phyloP scores from a whole-genome alignment of 495 filamentous ascomycete genomes.

The Rhizodiscina lignyota region DNA sequence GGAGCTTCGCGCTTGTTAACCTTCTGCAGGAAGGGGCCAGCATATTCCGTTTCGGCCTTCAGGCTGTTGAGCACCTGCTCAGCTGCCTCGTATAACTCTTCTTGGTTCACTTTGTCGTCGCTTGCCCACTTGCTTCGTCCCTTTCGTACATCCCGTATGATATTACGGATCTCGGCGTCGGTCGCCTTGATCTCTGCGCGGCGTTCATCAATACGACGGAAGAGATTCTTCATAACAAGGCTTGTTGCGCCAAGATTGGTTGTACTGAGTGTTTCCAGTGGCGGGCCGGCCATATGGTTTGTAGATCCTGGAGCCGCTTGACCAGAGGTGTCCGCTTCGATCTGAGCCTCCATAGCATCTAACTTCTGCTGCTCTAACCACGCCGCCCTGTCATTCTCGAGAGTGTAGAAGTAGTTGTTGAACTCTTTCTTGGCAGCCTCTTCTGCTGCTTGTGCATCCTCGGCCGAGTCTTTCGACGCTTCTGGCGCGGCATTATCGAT shows the following conservation, averaged over 20 bases:
- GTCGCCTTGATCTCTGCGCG: constrained; percentile 74
- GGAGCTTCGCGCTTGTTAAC: constrained; percentile 95
- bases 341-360: constrained; percentile 88
- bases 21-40: constrained; percentile 73
- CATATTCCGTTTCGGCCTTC: constrained; percentile 93
- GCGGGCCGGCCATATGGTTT: constrained; percentile 25
- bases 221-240: constrained; percentile 88
- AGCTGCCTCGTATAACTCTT: constrained; percentile 90
- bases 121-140: constrained; percentile 98
- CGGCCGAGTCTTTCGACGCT: too few species aligned
- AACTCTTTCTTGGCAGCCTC: constrained; percentile 80
- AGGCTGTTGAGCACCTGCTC: constrained; percentile 94
- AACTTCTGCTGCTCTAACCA: constrained; percentile 97
- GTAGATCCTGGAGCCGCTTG: constrained; percentile 35
- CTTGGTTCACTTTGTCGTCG: constrained; percentile 91
- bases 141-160: constrained; percentile 95
- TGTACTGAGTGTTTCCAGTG: constrained; percentile 75
- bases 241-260: constrained; percentile 95
- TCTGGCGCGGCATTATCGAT: too few species aligned
- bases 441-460: too few species aligned
- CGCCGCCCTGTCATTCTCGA: constrained; percentile 85
- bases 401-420: constrained; percentile 79
- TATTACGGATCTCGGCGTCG: constrained; percentile 73
- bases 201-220: constrained; percentile 85
- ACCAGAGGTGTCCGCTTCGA: constrained; percentile 81